phyloP scores from a whole-genome alignment of 768 basidiomycete species.

The Strobilomyces confusus region DNA sequence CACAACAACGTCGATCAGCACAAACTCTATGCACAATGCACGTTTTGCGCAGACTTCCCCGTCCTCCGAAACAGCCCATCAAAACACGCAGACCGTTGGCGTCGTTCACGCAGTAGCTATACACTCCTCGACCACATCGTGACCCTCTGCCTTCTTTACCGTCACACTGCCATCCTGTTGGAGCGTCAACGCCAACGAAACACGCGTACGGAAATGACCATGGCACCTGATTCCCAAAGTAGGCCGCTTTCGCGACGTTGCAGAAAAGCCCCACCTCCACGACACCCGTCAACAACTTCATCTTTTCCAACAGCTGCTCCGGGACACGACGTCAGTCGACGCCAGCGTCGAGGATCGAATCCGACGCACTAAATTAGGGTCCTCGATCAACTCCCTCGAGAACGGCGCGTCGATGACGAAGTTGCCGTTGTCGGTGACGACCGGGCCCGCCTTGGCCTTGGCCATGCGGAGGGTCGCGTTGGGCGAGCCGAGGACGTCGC shows the following conservation, averaged over 20 bases:
- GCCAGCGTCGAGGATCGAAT: neutral
- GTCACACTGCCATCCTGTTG: slow-evolving; percentile 67
- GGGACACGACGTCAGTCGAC: neutral
- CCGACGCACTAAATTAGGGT: slow-evolving; percentile 53
- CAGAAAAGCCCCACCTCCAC: slow-evolving; percentile 99
- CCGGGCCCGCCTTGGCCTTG: slow-evolving; percentile 88
- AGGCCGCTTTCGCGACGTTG: slow-evolving; percentile 89
- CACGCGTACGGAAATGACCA: neutral
- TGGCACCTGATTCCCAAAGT: slow-evolving; percentile 83
- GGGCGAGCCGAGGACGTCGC: slow-evolving; percentile 55
- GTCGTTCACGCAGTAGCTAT: slow-evolving; percentile 7
- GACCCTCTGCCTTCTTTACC: slow-evolving; percentile 40
- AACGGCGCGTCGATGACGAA: slow-evolving; percentile 98
- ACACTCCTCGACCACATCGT: slow-evolving; percentile 20
- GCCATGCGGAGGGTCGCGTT: slow-evolving; percentile 89
- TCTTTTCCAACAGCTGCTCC: slow-evolving; percentile 63
- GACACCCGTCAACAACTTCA: slow-evolving; percentile 95
- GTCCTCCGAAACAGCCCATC: too few species aligned
- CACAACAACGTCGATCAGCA: neutral
- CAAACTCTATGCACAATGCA: neutral
- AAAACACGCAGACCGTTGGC: neutral
- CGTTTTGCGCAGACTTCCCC: too few species aligned
- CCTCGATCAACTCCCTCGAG: slow-evolving; percentile 56
- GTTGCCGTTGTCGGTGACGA: slow-evolving; percentile 96
- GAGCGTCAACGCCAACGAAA: neutral